A percentile compares a stretch with the other conserved stretches of the same genome.
Conservation (phyloP, 345 rosid genomes). For the Diplotaxis tenuifolia region DNA sequence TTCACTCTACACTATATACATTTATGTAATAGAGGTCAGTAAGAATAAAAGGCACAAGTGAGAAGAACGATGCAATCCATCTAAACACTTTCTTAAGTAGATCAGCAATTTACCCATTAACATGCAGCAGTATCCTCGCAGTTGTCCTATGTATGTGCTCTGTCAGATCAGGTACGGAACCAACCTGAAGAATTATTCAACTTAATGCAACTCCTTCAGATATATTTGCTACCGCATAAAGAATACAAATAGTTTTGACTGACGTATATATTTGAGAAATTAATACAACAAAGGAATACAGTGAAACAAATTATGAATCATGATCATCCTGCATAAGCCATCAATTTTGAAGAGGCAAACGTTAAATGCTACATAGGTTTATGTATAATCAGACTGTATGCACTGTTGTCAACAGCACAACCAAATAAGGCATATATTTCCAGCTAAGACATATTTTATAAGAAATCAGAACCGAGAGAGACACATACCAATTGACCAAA, state of each 20-base stretch:
- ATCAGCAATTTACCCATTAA: conserved; percentile 69
- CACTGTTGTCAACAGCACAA: conserved; percentile 7
- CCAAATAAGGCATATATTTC: conserved; percentile 9
- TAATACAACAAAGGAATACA: background rate
- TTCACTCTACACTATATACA: background rate
- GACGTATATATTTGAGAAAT: background rate
- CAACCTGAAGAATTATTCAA: conserved; percentile 64
- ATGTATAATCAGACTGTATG: background rate
- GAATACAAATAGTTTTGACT: conserved; percentile 9
- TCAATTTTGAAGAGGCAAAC: background rate
- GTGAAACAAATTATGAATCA: conserved; percentile 7
- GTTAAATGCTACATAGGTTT: conserved; percentile 10
- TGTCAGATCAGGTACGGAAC: conserved; percentile 71
- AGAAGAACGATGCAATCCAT: conserved; percentile 9
- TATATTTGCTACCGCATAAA: conserved; percentile 17
- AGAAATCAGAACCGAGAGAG: conserved; percentile 10
- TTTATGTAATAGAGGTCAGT: conserved; percentile 5
- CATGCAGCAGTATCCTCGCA: conserved; percentile 83
- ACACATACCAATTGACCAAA: conserved; percentile 64
- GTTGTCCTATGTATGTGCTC: conserved; percentile 85
- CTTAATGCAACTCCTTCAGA: conserved; percentile 24
- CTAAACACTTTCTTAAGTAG: background rate
- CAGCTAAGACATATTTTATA: background rate
- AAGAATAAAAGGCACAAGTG: conserved; percentile 9
- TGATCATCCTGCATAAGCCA: conserved; percentile 2